Evolutionary conservation across 768 basidiomycete species (phyloP), one percentile per base, ranked within the genome.

Genomic region (Exidia glandulosa): DNA sequence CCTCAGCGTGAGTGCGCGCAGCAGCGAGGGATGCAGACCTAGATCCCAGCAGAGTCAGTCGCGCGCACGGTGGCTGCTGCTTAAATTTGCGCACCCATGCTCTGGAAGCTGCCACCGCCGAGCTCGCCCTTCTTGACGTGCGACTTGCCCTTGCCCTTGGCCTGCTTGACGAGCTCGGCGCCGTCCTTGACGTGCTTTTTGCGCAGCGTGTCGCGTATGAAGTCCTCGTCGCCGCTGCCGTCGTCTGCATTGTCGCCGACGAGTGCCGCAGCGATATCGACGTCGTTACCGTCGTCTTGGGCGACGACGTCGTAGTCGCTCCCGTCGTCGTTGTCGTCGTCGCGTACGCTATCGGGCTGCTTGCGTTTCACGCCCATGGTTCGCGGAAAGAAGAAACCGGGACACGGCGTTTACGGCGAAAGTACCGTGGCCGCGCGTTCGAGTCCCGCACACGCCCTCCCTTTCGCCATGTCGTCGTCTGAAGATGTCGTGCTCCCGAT

Each of bases 21-120:
- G 79, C 1, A 97, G 75, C 30, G 83, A 83, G 0, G 93, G 91
- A 63, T 88, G 83, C 9, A 97, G 81, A 60, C 90, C 92, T 94
- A 63, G 3, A n/a, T n/a, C n/a, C n/a, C n/a, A n/a, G 55, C 48
- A 41, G 16, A 56, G 9, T 31, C 27, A 52, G 13, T 33, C 36
- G 56, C 60, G 37, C 41, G 58, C 52, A 12, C 61, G 29, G 34
- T 27, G 29, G 19, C 27, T 16, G 33, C 27, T 55, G 34, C 31
- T 12, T 3, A 9, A 63, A 12, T 10, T 57, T 31, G 78, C 84
- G 58, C 59, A 91, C 91, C 92, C 90, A 97, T 93, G 81, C 86
- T 88, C 71, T 96, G 94, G 66, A 96, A 97, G 63, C 92, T 95
- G 23, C 94, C 94, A 32, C 94, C 94, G 32, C 94, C 94, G 13